Percentiles rank a stretch among this genome's conserved stretches.
phyloP scores from a whole-genome alignment of 1,139 yeast genomes.

The Fermentozyma sake region DNA sequence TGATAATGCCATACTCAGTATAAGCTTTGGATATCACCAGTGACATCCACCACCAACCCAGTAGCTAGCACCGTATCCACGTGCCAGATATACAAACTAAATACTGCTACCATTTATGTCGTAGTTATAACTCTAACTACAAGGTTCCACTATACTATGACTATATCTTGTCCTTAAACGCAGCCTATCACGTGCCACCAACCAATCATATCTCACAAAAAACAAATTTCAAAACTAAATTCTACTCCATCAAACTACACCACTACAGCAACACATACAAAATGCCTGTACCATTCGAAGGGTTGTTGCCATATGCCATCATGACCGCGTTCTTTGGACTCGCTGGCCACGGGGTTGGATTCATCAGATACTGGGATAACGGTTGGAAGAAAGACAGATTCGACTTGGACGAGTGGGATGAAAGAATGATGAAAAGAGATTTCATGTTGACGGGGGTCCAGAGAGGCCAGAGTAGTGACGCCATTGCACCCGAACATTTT shows the following conservation, averaged over 20 bases:
- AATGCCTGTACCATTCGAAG: conserved; percentile 70
- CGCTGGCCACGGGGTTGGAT: conserved; percentile 46
- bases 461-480: conserved; percentile 65
- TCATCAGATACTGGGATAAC: conserved; percentile 45
- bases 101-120: conserved; percentile 1
- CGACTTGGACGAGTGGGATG: conserved; percentile 57
- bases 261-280: conserved; percentile 3
- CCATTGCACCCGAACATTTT: conserved; percentile 71
- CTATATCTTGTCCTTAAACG: too few species aligned
- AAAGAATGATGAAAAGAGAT: conserved; percentile 65
- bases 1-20: too few species aligned
- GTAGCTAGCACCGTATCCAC: too few species aligned
- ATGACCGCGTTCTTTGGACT: conserved; percentile 52
- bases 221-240: conserved; percentile 5
- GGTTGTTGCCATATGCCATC: conserved; percentile 61
- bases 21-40: too few species aligned
- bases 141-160: too few species aligned
- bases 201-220: conserved; percentile 14
- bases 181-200: conserved; percentile 9
- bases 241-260: conserved; percentile 3
- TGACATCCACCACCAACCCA: too few species aligned
- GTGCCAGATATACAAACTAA: too few species aligned
- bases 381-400: conserved; percentile 53
- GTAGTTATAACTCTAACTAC: background rate
- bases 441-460: conserved; percentile 67